Percentiles rank a stretch among this genome's conserved stretches.
phyloP scores from a whole-genome alignment of 2,329 filamentous ascomycete species.

The Helotiales sp. region DNA sequence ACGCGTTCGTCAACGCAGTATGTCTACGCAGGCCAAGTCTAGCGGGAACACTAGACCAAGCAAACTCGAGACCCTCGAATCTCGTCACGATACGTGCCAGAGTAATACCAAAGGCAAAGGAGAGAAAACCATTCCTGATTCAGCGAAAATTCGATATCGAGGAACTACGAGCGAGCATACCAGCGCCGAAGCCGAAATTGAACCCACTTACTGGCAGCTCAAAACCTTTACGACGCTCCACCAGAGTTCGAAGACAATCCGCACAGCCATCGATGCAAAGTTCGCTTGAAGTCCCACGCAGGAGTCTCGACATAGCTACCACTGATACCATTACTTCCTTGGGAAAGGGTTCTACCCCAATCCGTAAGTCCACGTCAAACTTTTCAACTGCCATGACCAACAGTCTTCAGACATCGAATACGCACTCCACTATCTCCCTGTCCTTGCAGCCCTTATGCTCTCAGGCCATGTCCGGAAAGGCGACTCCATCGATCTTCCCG shows the following conservation, averaged over 20 bases:
- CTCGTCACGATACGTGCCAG: conserved; percentile 44
- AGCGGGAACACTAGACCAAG: conserved; percentile 3
- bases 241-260: conserved; percentile 21
- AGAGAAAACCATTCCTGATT: conserved; percentile 48
- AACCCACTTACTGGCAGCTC: neutral
- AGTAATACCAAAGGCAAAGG: conserved; percentile 42
- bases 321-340: neutral
- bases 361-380: conserved; percentile 42
- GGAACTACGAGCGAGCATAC: conserved; percentile 44
- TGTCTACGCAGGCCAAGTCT: conserved; percentile 39
- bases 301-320: neutral
- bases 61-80: neutral
- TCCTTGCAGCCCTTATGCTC: conserved; percentile 54
- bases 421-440: conserved; percentile 50
- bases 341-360: conserved; percentile 40
- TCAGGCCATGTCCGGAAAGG: conserved; percentile 52
- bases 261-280: conserved; percentile 7
- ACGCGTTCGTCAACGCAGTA: conserved; percentile 47
- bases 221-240: conserved; percentile 20
- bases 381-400: neutral
- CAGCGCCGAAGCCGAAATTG: conserved; percentile 34
- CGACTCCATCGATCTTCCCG: conserved; percentile 56
- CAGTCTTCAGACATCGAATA: conserved; percentile 45
- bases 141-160: conserved; percentile 52
- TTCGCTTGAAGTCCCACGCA: neutral